These are phyloP conservation scores for Microdochium nivale DNA, from an alignment of 2,329 filamentous ascomycete genomes.

Conservation along the genomic window DNA sequence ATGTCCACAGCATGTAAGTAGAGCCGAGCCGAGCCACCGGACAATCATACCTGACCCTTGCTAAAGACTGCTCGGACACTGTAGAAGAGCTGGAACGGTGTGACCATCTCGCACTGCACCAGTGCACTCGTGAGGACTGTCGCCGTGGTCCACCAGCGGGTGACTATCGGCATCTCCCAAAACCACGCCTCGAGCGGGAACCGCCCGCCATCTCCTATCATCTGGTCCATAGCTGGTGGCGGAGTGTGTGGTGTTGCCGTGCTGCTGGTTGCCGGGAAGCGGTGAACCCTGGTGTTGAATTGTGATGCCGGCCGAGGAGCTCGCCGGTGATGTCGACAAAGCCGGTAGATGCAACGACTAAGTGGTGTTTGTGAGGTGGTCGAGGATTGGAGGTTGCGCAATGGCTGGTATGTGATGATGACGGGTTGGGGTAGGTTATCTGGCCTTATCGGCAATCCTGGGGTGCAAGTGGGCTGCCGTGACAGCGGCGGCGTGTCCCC, in stretches of 20 bases:
- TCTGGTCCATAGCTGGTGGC: conserved; percentile 40
- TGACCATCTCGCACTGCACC: conserved; percentile 88
- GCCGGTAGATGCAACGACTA: neutral
- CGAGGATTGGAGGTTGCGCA: neutral
- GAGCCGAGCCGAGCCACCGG: no score
- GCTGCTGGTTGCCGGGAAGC: neutral
- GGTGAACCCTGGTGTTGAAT: neutral
- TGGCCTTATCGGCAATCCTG: neutral
- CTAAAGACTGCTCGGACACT: conserved; percentile 86
- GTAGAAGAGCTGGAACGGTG: conserved; percentile 94
- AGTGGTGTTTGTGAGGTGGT: neutral
- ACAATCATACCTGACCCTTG: conserved; percentile 71
- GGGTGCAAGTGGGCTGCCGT: neutral
- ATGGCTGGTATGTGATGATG: neutral
- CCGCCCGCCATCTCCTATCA: conserved; percentile 45
- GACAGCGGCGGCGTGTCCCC: neutral
- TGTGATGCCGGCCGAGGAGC: neutral
- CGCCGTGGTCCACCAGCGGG: conserved; percentile 92
- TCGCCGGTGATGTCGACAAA: neutral
- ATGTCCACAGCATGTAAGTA: conserved; percentile 1
- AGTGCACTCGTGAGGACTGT: conserved; percentile 80
- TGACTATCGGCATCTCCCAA: conserved; percentile 96
- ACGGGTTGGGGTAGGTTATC: neutral
- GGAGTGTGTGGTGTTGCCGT: neutral
- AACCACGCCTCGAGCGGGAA: conserved; percentile 95